These are phyloP conservation scores for Tanacetum coccineum DNA, from an alignment of 129 eudicot species.

Conservation along the genomic window DNA sequence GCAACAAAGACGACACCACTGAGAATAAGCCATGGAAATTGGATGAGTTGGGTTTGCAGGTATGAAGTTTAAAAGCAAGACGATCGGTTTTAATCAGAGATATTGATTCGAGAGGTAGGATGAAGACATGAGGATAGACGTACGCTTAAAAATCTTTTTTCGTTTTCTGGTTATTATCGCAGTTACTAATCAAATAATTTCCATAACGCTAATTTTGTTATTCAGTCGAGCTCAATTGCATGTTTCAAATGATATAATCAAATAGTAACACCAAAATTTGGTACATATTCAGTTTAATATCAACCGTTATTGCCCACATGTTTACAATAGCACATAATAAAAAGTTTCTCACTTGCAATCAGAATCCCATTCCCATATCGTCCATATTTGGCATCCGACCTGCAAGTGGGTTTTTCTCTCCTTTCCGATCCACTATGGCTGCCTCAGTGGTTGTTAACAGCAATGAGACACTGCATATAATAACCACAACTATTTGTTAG, in stretches of 20 bases:
- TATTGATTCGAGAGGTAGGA: conserved; percentile 11
- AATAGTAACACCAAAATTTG: too few species aligned
- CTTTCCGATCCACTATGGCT: conserved; percentile 50
- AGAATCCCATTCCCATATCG: conserved; percentile 49
- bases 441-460: conserved; percentile 80
- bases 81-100: background rate
- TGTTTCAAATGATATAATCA: too few species aligned
- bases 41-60: background rate
- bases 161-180: background rate
- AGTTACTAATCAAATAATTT: background rate
- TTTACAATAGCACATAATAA: too few species aligned
- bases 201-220: background rate
- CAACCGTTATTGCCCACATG: too few species aligned
- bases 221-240: too few species aligned
- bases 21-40: conserved; percentile 11
- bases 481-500: background rate
- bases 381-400: conserved; percentile 78
- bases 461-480: conserved; percentile 58
- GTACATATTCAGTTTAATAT: too few species aligned
- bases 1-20: background rate
- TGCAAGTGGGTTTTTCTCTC: conserved; percentile 69
- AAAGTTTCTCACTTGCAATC: too few species aligned
- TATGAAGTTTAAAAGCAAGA: conserved; percentile 5
- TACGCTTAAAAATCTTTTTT: background rate
- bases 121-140: background rate